Conservation (phyloP, 257 asterid genomes). For the Leptodermis oblonga region DNA sequence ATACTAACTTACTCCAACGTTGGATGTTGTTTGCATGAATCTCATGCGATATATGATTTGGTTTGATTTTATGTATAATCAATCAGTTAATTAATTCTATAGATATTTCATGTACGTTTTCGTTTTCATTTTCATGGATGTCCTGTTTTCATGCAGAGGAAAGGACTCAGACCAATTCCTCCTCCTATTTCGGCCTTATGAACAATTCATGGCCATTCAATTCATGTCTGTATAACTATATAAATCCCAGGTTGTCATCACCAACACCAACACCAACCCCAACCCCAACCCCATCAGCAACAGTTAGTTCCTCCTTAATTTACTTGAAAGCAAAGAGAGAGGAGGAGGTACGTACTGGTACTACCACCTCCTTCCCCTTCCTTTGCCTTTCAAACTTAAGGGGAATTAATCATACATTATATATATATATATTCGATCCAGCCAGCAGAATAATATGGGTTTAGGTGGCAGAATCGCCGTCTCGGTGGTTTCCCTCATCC, state of each 20-base stretch:
- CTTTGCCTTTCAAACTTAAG: background rate
- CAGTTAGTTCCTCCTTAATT: background rate
- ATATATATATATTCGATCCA: no score
- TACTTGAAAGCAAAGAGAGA: background rate
- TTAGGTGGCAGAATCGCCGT: conserved; percentile 39
- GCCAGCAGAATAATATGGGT: no score
- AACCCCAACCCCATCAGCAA: background rate
- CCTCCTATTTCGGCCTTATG: background rate
- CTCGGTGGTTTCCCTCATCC: conserved; percentile 40
- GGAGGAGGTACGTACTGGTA: conserved; percentile 3
- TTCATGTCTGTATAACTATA: no score
- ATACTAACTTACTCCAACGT: no score
- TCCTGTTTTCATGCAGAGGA: background rate
- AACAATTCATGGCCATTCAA: no score
- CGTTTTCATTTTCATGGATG: background rate
- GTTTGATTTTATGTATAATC: background rate
- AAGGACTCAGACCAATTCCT: background rate
- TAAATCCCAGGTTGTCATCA: background rate
- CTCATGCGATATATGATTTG: background rate
- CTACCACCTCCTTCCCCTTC: background rate
- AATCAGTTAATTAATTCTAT: background rate
- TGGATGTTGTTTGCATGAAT: background rate
- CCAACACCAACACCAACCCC: background rate
- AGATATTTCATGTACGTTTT: background rate
- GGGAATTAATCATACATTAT: background rate